Conservation (phyloP, 2,329 filamentous ascomycete species). For the Calonectria pteridis region DNA sequence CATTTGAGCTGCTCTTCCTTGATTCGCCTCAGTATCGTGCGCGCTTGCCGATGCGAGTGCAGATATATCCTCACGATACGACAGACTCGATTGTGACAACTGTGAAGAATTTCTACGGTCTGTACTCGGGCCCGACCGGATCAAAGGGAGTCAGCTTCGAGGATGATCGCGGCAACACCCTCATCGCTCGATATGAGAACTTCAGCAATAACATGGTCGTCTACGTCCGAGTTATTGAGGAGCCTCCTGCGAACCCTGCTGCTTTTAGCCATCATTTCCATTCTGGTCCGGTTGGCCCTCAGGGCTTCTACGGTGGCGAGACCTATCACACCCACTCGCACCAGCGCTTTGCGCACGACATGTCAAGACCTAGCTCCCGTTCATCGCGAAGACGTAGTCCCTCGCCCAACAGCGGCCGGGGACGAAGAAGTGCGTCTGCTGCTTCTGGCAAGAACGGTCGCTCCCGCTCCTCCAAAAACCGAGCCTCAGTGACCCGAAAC, state of each 20-base stretch:
- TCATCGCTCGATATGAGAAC: constrained; percentile 97
- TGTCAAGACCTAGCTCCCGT: constrained; percentile 77
- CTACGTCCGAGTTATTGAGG: constrained; percentile 87
- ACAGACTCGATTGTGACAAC: constrained; percentile 98
- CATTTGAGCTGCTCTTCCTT: constrained; percentile 81
- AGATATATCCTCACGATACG: constrained; percentile 95
- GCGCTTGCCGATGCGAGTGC: constrained; percentile 85
- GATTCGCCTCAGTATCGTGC: constrained; percentile 77
- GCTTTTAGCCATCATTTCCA: constrained; percentile 66
- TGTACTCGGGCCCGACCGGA: constrained; percentile 80
- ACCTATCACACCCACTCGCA: constrained; percentile 60
- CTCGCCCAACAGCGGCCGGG: constrained; percentile 77
- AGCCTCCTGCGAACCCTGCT: constrained; percentile 59
- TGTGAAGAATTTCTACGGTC: constrained; percentile 98
- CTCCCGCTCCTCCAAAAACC: constrained; percentile 78
- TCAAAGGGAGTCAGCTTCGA: constrained; percentile 94
- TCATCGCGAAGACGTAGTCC: constrained; percentile 82
- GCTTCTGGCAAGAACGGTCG: constrained; percentile 74
- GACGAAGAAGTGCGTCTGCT: constrained; percentile 82
- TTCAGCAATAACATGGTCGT: constrained; percentile 93
- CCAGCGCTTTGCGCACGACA: constrained; percentile 69
- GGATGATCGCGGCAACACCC: constrained; percentile 86
- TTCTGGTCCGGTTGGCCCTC: constrained; percentile 63
- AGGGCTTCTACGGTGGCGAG: constrained; percentile 68
- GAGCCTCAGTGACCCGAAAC: constrained; percentile 59